These are phyloP conservation scores for Cutaneotrichosporon mucoides DNA, from an alignment of 1,284 basidiomycete genomes.

Conservation along the genomic window DNA sequence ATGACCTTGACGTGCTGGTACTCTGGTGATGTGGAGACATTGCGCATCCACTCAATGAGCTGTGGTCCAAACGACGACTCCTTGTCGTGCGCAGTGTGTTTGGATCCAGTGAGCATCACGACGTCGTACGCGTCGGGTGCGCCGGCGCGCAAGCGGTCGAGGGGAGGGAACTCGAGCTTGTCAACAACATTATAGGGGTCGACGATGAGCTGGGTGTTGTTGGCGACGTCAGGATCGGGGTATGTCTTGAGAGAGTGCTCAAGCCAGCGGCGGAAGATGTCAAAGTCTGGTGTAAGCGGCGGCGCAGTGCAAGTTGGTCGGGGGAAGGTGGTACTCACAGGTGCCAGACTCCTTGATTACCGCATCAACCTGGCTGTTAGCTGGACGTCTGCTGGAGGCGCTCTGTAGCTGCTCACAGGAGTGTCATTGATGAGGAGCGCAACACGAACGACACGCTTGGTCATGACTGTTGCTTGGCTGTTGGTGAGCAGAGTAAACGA, in stretches of 20 bases:
- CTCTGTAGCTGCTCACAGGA: slow-evolving; percentile 31
- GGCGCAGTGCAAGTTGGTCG: too few relatives aligned
- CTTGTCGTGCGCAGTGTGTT: slow-evolving; percentile 41
- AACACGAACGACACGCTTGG: slow-evolving; percentile 33
- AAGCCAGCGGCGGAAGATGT: slow-evolving; percentile 50
- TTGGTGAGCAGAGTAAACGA: too few relatives aligned
- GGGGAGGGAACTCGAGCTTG: slow-evolving; percentile 49
- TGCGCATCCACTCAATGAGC: slow-evolving; percentile 36
- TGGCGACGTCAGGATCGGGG: slow-evolving; percentile 27
- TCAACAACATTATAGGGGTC: slow-evolving; percentile 54
- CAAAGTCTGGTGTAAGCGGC: slow-evolving; percentile 28
- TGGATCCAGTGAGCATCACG: slow-evolving; percentile 55
- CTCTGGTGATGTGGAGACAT: slow-evolving; percentile 25
- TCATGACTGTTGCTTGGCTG: slow-evolving; percentile 11
- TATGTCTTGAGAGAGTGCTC: slow-evolving; percentile 31
- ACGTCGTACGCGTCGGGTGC: slow-evolving; percentile 44
- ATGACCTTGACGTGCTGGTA: slow-evolving; percentile 40
- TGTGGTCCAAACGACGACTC: slow-evolving; percentile 31
- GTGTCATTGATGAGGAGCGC: slow-evolving; percentile 48
- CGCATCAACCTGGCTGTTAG: slow-evolving; percentile 28
- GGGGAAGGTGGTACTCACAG: slow-evolving; percentile 27
- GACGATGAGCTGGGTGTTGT: slow-evolving; percentile 44
- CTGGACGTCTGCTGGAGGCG: not conserved
- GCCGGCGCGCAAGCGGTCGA: slow-evolving; percentile 45
- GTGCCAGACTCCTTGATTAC: slow-evolving; percentile 43